These are phyloP conservation scores for Neurospora sp. DNA, from an alignment of 495 filamentous ascomycete genomes.

Conservation along the genomic window DNA sequence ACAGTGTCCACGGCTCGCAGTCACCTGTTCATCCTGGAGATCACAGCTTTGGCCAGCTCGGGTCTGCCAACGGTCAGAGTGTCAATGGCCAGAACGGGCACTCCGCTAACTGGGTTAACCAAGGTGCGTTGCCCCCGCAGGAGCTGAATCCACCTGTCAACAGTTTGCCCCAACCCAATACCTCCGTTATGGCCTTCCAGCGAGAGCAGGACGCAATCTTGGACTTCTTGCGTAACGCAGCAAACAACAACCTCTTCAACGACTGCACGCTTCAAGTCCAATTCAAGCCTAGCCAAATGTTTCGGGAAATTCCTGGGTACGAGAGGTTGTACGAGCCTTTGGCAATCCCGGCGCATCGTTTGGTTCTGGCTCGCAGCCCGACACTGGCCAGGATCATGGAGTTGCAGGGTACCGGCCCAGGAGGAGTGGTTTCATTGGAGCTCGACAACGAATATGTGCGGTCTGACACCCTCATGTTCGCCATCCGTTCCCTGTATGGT, in stretches of 20 bases:
- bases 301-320: slow-evolving; percentile 37
- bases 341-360: slow-evolving; percentile 37
- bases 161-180: background rate
- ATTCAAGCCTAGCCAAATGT: slow-evolving; percentile 24
- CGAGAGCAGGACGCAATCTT: slow-evolving; percentile 26
- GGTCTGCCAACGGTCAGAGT: slow-evolving; percentile 9
- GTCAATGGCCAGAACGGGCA: slow-evolving; percentile 5
- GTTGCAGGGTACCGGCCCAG: slow-evolving; percentile 6
- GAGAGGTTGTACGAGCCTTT: slow-evolving; percentile 26
- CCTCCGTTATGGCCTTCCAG: slow-evolving; percentile 1
- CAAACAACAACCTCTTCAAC: slow-evolving; percentile 30
- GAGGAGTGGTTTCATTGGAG: slow-evolving; percentile 31
- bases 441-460: slow-evolving; percentile 38
- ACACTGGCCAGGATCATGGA: slow-evolving; percentile 22
- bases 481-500: slow-evolving; percentile 41
- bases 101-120: background rate
- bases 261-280: slow-evolving; percentile 42
- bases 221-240: slow-evolving; percentile 28
- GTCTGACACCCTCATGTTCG: slow-evolving; percentile 37
- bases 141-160: slow-evolving; percentile 9
- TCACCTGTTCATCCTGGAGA: slow-evolving; percentile 32
- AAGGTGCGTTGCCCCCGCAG: slow-evolving; percentile 1
- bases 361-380: slow-evolving; percentile 43
- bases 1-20: slow-evolving; percentile 46
- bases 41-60: slow-evolving; percentile 17